A percentile compares a stretch with the other conserved stretches of the same genome.
These are phyloP conservation scores for Phytophthora vignae DNA, from an alignment of 352 stramenopile species.

Conservation along the genomic window DNA sequence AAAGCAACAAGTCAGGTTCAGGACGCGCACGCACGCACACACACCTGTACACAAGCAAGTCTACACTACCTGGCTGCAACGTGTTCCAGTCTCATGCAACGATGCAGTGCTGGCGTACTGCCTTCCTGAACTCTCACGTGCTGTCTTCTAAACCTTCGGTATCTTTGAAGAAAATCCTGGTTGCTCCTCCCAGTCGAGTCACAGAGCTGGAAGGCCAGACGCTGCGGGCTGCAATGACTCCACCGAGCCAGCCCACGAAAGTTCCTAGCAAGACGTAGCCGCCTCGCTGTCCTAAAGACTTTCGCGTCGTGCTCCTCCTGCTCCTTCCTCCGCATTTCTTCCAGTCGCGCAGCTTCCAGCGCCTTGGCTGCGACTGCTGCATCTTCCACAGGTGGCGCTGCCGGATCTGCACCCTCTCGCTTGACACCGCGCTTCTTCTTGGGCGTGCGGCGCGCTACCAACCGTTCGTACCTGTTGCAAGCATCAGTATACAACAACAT, in stretches of 20 bases:
- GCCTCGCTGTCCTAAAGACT: slow-evolving; percentile 11
- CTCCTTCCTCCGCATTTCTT: slow-evolving; percentile 9
- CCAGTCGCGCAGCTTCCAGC: slow-evolving; percentile 9
- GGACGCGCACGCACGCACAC: neutral
- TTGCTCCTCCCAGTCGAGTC: slow-evolving; percentile 7
- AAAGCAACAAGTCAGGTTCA: neutral
- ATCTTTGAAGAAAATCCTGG: slow-evolving; percentile 17
- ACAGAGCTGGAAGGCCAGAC: slow-evolving; percentile 28
- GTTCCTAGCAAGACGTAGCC: slow-evolving; percentile 35
- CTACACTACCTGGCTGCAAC: slow-evolving; percentile 36
- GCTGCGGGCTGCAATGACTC: slow-evolving; percentile 22
- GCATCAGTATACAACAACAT: neutral
- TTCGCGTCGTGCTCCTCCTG: slow-evolving; percentile 14
- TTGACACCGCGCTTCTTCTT: slow-evolving; percentile 22
- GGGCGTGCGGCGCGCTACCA: slow-evolving; percentile 34
- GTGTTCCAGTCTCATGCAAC: slow-evolving; percentile 33
- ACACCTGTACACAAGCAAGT: neutral
- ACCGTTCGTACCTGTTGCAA: slow-evolving; percentile 42
- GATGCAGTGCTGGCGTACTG: slow-evolving; percentile 1
- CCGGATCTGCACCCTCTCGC: neutral
- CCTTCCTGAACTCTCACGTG: neutral
- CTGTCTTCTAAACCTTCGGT: slow-evolving; percentile 2
- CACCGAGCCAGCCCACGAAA: slow-evolving; percentile 28
- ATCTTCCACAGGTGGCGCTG: neutral
- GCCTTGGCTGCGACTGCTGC: neutral